Evolutionary conservation across 176 grass and related monocot species (phyloP).

Genomic region (Bromus sterilis): DNA sequence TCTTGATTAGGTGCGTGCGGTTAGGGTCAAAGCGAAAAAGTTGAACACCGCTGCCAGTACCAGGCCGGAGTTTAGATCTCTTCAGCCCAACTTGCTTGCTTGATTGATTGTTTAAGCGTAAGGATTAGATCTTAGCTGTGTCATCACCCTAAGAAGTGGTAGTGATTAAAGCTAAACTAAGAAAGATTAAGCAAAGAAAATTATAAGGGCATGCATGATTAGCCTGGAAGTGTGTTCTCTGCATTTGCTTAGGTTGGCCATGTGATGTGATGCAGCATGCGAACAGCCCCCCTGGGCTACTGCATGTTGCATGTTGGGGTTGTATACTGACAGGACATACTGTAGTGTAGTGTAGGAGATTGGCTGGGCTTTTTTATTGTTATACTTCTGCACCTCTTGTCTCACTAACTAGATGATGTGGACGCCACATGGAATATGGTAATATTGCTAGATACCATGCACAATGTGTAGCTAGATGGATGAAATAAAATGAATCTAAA

Average conservation of each 20-base stretch:
- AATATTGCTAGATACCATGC: constrained; percentile 5
- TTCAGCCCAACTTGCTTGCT: constrained; percentile 31
- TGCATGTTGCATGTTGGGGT: constrained; percentile 33
- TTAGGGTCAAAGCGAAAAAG: constrained; percentile 34
- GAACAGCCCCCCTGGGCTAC: background rate
- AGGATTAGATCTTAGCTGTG: constrained; percentile 37
- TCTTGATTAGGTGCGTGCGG: constrained; percentile 39
- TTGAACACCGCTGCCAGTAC: constrained; percentile 13
- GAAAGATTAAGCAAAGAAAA: constrained; percentile 31
- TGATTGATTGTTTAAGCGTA: constrained; percentile 24
- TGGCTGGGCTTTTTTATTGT: background rate
- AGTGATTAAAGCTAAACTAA: background rate
- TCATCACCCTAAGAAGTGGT: constrained; percentile 13
- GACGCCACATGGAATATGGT: background rate
- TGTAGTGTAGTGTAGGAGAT: background rate
- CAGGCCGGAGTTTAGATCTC: constrained; percentile 23
- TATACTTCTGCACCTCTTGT: constrained; percentile 28
- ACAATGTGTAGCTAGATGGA: background rate
- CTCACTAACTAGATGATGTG: constrained; percentile 2
- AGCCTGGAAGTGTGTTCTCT: constrained; percentile 9
- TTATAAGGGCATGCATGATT: constrained; percentile 25
- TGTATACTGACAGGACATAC: constrained; percentile 20
- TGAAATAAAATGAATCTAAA: background rate
- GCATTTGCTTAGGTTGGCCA: constrained; percentile 35
- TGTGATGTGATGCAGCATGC: constrained; percentile 38